These are phyloP conservation scores for Saxophila tyrrhenica DNA, from an alignment of 495 filamentous ascomycete genomes.

Conservation along the genomic window DNA sequence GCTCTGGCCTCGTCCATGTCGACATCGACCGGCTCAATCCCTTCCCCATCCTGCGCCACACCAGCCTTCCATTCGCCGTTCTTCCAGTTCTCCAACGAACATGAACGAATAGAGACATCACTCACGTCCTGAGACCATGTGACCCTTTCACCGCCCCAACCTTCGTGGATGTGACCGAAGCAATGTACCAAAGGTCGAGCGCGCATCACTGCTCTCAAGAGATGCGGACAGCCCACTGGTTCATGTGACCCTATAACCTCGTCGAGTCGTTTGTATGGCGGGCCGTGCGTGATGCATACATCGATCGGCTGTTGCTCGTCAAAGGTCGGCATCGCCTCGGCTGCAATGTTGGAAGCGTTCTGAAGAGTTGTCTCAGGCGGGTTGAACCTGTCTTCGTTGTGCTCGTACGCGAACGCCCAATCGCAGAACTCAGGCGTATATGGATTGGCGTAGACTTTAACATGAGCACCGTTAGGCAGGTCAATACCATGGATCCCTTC, in stretches of 20 bases:
- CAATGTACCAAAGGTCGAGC: slow-evolving; percentile 50
- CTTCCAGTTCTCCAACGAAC: background rate
- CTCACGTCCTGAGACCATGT: slow-evolving; percentile 39
- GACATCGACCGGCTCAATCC: background rate
- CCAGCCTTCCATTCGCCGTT: background rate
- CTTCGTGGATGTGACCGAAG: slow-evolving; percentile 69
- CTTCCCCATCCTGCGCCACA: background rate
- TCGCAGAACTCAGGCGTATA: slow-evolving; percentile 49
- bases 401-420: slow-evolving; percentile 53
- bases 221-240: slow-evolving; percentile 41
- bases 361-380: slow-evolving; percentile 5
- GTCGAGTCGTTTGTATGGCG: slow-evolving; percentile 52
- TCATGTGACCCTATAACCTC: slow-evolving; percentile 22
- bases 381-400: slow-evolving; percentile 45
- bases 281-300: slow-evolving; percentile 63
- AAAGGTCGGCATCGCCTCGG: slow-evolving; percentile 39
- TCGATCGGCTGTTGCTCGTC: slow-evolving; percentile 33
- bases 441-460: slow-evolving; percentile 61
- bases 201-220: slow-evolving; percentile 46
- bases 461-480: slow-evolving; percentile 44
- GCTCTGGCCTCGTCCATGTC: background rate
- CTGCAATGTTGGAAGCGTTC: slow-evolving; percentile 25
- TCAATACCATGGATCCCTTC: slow-evolving; percentile 50
- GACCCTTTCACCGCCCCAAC: slow-evolving; percentile 52
- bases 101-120: slow-evolving; percentile 30